Base-by-base conservation (phyloP, 176 grass and related monocot species). In the Canna indica region DNA sequence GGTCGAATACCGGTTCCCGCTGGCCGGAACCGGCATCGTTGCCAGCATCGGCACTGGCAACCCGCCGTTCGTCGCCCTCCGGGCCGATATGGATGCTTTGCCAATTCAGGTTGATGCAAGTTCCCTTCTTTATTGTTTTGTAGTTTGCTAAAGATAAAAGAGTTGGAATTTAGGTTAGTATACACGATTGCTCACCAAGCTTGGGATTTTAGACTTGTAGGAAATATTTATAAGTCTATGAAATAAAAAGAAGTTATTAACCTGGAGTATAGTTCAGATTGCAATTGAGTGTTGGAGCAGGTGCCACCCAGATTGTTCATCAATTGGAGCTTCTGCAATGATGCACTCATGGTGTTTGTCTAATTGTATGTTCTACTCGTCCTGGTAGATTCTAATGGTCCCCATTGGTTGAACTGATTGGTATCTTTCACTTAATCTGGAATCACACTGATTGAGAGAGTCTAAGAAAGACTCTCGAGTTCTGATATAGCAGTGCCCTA, bases 11-110 rank as follows among this genome's bases (percentile, higher is more conserved):
- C 64, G 70, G 5, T 74, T 88, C 84, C 94, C 90, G 64, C 64
- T 99, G 33, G 94, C 94, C 17, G 89, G 79, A 30, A 99, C 94
- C 0, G 94, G 86, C 29, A n/a, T 99, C 69, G 80, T 93, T 34
- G 94, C 90, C 71, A 84, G 77, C 65, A 27, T 90, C 76, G 94
- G 94, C 59, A 90, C 86, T 9, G 94, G 90, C 10, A 58, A 62
- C 1, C 76, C 81, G 1, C 88, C 94, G 15, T 88, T 90, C 47
- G 84, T 99, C 50, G 94, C 94, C 56, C 77, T 93, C 31, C 76
- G 90, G 5, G 94, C 94, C 30, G 94, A 99, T 77, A 93, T 99
- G 94, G 94, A 99, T 80, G 90, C 94, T 34, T 82, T 99, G 25
- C 90, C 89, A 48, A 87, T 99, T 78, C 90, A 93, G 94, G 94